A percentile compares a stretch with the other conserved stretches of the same genome.
phyloP scores from a whole-genome alignment of 1,284 basidiomycete species.

The Trichosporon sp. region DNA sequence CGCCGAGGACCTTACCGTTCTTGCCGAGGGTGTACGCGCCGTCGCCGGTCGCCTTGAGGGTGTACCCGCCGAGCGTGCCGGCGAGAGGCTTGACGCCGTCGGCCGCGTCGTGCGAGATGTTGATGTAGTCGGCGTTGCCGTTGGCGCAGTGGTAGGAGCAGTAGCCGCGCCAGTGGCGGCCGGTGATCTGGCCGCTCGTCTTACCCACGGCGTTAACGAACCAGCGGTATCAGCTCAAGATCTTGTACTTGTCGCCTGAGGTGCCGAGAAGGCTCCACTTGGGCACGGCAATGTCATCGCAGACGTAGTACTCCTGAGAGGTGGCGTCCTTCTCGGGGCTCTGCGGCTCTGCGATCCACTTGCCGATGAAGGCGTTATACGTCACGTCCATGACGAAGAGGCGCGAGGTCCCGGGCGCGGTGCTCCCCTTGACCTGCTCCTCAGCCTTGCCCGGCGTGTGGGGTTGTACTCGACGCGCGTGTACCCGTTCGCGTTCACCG shows the following conservation, averaged over 20 bases:
- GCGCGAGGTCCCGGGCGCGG: slow-evolving; percentile 18
- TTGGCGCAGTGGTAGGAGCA: slow-evolving; percentile 29
- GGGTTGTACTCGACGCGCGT: slow-evolving; percentile 24
- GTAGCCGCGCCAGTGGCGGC: slow-evolving; percentile 24
- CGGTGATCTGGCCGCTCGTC: slow-evolving; percentile 22
- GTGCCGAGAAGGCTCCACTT: slow-evolving; percentile 26
- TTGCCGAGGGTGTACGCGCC: slow-evolving; percentile 25
- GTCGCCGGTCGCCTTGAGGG: slow-evolving; percentile 22
- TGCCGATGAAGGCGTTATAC: slow-evolving; percentile 28
- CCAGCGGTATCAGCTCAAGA: slow-evolving; percentile 28
- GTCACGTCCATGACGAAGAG: slow-evolving; percentile 31
- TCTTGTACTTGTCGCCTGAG: slow-evolving; percentile 27
- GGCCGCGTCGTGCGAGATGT: slow-evolving; percentile 20
- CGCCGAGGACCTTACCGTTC: slow-evolving; percentile 4
- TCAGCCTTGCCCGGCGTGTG: slow-evolving; percentile 7
- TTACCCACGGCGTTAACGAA: slow-evolving; percentile 20
- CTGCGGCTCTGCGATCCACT: slow-evolving; percentile 29
- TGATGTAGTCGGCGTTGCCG: slow-evolving; percentile 25
- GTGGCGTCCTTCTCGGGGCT: slow-evolving; percentile 18
- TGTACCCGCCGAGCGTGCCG: background rate
- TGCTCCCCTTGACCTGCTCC: slow-evolving; percentile 19
- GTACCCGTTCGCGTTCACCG: slow-evolving; percentile 20
- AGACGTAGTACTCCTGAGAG: slow-evolving; percentile 26
- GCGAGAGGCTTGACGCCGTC: slow-evolving; percentile 5
- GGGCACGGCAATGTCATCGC: slow-evolving; percentile 24